Conservation (phyloP, 306 rosid genomes). For the Medicago arabica region DNA sequence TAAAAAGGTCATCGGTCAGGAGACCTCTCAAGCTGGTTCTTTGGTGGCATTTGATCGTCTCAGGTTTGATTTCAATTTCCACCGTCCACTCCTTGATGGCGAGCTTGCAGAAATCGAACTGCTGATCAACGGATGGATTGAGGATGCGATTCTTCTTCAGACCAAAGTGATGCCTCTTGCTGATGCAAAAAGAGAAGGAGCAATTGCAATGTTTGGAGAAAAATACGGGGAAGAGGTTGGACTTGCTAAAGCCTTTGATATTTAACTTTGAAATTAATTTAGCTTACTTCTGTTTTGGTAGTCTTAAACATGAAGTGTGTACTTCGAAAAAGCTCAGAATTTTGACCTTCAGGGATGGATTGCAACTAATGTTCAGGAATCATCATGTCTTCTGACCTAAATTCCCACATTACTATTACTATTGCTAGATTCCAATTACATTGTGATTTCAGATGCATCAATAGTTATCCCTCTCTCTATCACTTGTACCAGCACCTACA, state of each 20-base stretch:
- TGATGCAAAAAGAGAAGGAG: conserved; percentile 91
- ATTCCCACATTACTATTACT: conserved; percentile 4
- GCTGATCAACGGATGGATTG: conserved; percentile 81
- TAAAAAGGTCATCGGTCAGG: conserved; percentile 77
- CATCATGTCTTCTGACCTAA: conserved; percentile 20
- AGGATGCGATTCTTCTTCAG: conserved; percentile 73
- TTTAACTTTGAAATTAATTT: conserved; percentile 32
- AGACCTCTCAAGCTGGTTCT: conserved; percentile 98
- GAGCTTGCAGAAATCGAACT: conserved; percentile 79
- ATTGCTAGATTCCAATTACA: conserved; percentile 5
- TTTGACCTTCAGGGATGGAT: conserved; percentile 25
- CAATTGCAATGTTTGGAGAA: conserved; percentile 97
- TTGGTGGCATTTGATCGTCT: conserved; percentile 93
- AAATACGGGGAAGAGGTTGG: conserved; percentile 92
- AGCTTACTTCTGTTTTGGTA: conserved; percentile 33
- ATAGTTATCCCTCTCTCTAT: neutral
- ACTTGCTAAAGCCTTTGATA: conserved; percentile 36
- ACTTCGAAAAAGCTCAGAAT: conserved; percentile 22
- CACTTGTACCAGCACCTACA: conserved; percentile 17
- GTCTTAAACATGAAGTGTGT: conserved; percentile 24
- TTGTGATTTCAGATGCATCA: conserved; percentile 26
- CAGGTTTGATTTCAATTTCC: conserved; percentile 96
- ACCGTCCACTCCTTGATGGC: conserved; percentile 67
- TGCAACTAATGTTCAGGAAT: conserved; percentile 6
- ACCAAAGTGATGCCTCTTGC: conserved; percentile 87